Evolutionary conservation across 495 filamentous ascomycete genomes (phyloP), one percentile per base, ranked within the genome.

Genomic region (Neohortaea acidophila): DNA sequence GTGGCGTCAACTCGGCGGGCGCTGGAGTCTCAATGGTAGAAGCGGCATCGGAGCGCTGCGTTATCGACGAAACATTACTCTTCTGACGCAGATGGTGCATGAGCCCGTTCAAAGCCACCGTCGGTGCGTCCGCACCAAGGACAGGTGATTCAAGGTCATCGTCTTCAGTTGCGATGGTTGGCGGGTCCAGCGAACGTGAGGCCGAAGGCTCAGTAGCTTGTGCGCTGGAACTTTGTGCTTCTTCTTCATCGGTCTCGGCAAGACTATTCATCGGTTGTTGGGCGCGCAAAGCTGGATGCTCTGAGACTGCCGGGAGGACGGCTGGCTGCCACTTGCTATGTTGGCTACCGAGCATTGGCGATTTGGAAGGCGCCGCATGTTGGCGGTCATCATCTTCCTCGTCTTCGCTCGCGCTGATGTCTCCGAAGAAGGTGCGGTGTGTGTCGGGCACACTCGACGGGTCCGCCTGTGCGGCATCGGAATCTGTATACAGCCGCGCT

Each of bases 1-100:
- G 33, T 3, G 37, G 24, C 2, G 3, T 39, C 43, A 28, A 47
- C 2, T 36, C 33, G 2, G 44, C 36, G 33, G 39, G 8, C 11
- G 36, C 61, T 58, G 2, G 69, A 64, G 25, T 21, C n/a, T 39
- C 39, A n/a, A 43, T 36, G 8, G 20, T 13, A 4, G 27, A n/a
- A 11, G 19, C n/a, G 15, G 12, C 31, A 3, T 45, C 41, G 59
- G 59, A 38, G 8, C 62, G 60, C 25, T 67, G 75, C 53, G 76
- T 81, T 30, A 89, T 66, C 0, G 84, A 87, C 17, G 85, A 94
- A 27, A 68, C 64, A 38, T 77, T 77, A 59, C 89, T 96, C 36
- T 79, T 73, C 11, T 72, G 72, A 17, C 89, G 78, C 11, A 99
- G 67, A 59, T 96, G 91, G 40, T 84, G 77, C 25, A 94, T 76